A percentile compares a stretch with the other conserved stretches of the same genome.
These are phyloP conservation scores for Lecanicillium sp. DNA, from an alignment of 2,329 filamentous ascomycete species.

Conservation along the genomic window DNA sequence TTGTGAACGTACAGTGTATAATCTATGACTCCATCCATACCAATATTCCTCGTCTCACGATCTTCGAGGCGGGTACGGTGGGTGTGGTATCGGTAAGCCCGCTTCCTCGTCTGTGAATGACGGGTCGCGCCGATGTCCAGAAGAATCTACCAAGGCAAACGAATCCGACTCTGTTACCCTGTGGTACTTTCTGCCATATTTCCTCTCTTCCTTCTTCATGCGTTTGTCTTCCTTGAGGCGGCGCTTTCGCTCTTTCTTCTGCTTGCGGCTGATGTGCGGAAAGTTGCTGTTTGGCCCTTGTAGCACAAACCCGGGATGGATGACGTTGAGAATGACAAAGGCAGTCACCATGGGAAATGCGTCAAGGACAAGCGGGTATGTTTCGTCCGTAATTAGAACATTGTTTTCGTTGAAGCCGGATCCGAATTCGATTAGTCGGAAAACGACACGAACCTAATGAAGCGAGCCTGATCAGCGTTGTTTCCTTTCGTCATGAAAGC, in stretches of 20 bases:
- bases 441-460: constrained; percentile 47
- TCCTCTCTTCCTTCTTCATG: constrained; percentile 15
- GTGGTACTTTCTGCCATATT: constrained; percentile 13
- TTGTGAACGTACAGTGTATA: too few species aligned
- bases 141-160: too few species aligned
- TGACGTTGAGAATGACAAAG: constrained; percentile 30
- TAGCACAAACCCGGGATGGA: constrained; percentile 41
- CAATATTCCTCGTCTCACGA: too few species aligned
- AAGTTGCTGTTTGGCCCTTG: constrained; percentile 38
- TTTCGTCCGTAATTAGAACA: constrained; percentile 40
- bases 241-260: constrained; percentile 35
- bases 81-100: too few species aligned
- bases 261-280: constrained; percentile 28
- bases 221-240: constrained; percentile 25
- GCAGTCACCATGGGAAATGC: constrained; percentile 48
- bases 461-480: constrained; percentile 8
- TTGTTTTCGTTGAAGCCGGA: constrained; percentile 34
- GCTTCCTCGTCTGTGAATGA: too few species aligned
- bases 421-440: constrained; percentile 49
- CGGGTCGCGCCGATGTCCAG: too few species aligned
- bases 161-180: too few species aligned
- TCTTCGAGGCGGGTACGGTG: too few species aligned
- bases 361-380: constrained; percentile 43
- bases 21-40: too few species aligned
- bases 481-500: too few species aligned